Percentiles rank a stretch among this genome's conserved stretches.
These are phyloP conservation scores for Graphiopsis chlorocephala DNA, from an alignment of 2,329 filamentous ascomycete species.

Conservation along the genomic window DNA sequence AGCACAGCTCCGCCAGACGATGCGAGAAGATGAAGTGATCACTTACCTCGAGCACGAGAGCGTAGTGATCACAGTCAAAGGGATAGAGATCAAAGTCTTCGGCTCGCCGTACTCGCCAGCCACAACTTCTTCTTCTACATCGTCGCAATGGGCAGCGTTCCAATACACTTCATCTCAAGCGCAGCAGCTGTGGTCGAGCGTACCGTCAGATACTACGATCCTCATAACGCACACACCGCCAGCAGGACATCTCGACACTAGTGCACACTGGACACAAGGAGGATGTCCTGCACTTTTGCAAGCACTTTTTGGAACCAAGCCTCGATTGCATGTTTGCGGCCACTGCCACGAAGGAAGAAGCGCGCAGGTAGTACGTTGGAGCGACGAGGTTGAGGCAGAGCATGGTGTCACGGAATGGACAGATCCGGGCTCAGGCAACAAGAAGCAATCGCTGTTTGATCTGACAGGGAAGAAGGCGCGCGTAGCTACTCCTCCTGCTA, in stretches of 20 bases:
- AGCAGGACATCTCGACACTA: conserved; percentile 55
- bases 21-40: conserved; percentile 52
- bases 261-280: conserved; percentile 38
- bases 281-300: conserved; percentile 62
- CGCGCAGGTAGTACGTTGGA: conserved; percentile 61
- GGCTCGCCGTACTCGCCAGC: conserved; percentile 65
- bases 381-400: conserved; percentile 41
- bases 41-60: conserved; percentile 64
- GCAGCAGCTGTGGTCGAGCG: conserved; percentile 55
- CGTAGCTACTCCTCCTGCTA: conserved; percentile 31
- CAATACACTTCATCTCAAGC: conserved; percentile 52
- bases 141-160: conserved; percentile 60
- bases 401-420: conserved; percentile 49
- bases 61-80: conserved; percentile 56
- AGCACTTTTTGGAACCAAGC: conserved; percentile 60
- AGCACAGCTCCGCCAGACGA: conserved; percentile 52
- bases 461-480: conserved; percentile 47
- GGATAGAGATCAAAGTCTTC: conserved; percentile 64
- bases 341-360: conserved; percentile 70
- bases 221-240: conserved; percentile 71
- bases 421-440: conserved; percentile 57
- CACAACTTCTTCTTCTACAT: conserved; percentile 5
- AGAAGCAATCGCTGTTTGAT: conserved; percentile 63
- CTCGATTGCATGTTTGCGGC: conserved; percentile 65
- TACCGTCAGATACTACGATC: conserved; percentile 62